Evolutionary conservation across 176 grass and related monocot species (phyloP).

Genomic region (Dactylis glomerata): DNA sequence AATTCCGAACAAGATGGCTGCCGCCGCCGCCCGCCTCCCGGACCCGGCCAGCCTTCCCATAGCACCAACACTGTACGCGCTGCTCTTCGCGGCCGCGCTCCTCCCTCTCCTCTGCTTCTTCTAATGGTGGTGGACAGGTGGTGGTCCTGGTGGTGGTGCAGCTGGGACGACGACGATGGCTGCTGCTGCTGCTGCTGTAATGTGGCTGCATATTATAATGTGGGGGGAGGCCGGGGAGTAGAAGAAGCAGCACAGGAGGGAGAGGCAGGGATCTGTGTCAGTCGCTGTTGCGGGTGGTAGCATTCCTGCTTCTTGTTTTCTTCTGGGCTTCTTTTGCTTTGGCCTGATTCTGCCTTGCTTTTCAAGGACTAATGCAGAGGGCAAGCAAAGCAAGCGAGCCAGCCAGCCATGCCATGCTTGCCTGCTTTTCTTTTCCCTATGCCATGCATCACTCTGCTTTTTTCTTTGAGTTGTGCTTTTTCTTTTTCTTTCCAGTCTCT

Average conservation of each 20-base stretch:
- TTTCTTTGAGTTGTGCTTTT: constrained; percentile 36
- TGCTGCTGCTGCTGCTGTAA: constrained; percentile 6
- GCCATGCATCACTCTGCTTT: constrained; percentile 37
- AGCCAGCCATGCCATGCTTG: constrained; percentile 29
- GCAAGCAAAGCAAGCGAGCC: constrained; percentile 49
- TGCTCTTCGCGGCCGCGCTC: neutral
- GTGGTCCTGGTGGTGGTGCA: constrained; percentile 12
- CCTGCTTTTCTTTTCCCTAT: constrained; percentile 2
- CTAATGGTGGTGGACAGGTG: constrained; percentile 4
- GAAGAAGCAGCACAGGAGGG: constrained; percentile 14
- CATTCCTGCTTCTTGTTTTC: constrained; percentile 64
- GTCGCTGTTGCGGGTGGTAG: constrained; percentile 42
- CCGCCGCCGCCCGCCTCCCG: constrained; percentile 23
- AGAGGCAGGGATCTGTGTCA: constrained; percentile 48
- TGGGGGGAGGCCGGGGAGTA: constrained; percentile 16
- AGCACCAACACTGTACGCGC: neutral
- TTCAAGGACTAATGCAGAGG: constrained; percentile 48
- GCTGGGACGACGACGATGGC: constrained; percentile 13
- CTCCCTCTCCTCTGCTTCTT: neutral
- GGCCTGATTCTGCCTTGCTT: constrained; percentile 57
- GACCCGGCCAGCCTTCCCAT: constrained; percentile 37
- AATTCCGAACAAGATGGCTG: constrained; percentile 46
- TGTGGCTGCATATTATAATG: constrained; percentile 59
- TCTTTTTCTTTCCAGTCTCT: constrained; percentile 46
- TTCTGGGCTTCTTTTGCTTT: constrained; percentile 64